Evolutionary conservation across 257 asterid genomes (phyloP).

Genomic region (Solanum appendiculatum): DNA sequence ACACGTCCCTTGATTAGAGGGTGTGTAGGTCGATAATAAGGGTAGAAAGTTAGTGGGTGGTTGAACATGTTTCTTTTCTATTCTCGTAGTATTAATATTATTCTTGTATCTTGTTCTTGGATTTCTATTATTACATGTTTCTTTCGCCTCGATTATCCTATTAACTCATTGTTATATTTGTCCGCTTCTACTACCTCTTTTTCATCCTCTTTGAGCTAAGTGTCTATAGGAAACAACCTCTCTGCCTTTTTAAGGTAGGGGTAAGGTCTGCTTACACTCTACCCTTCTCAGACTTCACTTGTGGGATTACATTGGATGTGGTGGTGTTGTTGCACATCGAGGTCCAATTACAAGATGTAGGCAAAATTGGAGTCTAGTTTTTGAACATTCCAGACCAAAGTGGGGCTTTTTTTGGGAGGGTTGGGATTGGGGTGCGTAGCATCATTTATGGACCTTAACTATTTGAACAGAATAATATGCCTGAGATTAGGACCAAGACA

Average conservation of each 20-base stretch:
- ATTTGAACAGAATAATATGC: neutral
- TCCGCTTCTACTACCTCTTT: neutral
- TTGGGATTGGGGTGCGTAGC: neutral
- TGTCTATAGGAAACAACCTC: neutral
- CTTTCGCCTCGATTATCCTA: neutral
- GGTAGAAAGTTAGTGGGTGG: neutral
- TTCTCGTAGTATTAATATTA: neutral
- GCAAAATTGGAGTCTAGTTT: neutral
- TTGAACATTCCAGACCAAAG: neutral
- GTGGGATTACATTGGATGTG: neutral
- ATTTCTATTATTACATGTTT: neutral
- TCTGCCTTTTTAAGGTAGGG: neutral
- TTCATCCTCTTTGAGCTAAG: neutral
- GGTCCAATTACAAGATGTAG: neutral
- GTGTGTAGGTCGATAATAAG: neutral
- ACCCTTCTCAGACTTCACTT: neutral
- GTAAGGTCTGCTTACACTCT: neutral
- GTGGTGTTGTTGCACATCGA: neutral
- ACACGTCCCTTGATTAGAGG: neutral
- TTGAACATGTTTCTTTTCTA: neutral
- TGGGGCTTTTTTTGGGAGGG: neutral
- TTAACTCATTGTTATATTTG: neutral
- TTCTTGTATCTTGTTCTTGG: neutral
- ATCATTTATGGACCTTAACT: neutral
- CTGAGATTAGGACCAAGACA: neutral